Evolutionary conservation across 164 flowering plant species (phyloP), one percentile per base, ranked within the genome.

Genomic region (Taxillus chinensis): DNA sequence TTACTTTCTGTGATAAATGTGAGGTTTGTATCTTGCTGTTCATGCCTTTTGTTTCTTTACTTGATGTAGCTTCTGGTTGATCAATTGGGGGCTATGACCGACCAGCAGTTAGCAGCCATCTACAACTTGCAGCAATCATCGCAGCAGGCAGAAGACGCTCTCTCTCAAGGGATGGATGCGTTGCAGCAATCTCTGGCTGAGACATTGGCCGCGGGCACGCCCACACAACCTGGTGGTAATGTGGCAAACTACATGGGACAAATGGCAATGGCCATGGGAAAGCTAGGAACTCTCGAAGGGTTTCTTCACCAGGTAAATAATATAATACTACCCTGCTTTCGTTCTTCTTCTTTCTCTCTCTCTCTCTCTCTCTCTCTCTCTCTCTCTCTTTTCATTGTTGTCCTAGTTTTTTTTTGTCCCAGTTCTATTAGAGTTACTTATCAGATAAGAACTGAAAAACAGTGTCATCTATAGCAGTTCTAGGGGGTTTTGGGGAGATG

Each of bases 201-300:
- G 52, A 67, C 70, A 14, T 41, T 67, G 53, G 63, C 70, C 41
- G 54, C 45, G 41, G 70, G 70, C 11, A 41, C 70, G 15, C 60
- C 55, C 45, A 64, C 62, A 7, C 55, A 62, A 50, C 52, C 68
- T 1, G 63, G 68, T 10, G 70, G 64, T 8, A 61, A 67, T 55
- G 70, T 67, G n/a, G 70, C 70, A 37, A 67, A 67, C 70, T 67
- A 67, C 59, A 67, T 67, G 70, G 70, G 53, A 12, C 64, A 62
- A 49, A 62, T 62, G 64, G 64, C 64, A 3, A 62, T 62, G 64
- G 64, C 64, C 38, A 67, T 67, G 70, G 70, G 70, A n/a, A 67
- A 67, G 55, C 55, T 67, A 6, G 70, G 70, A 38, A 67, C 70
- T 4, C 64, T 67, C 4, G 70, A 67, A 55, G 64, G 70, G 10